Base-by-base conservation (phyloP, 441 rosid species). In the Macaranga tanarius region DNA sequence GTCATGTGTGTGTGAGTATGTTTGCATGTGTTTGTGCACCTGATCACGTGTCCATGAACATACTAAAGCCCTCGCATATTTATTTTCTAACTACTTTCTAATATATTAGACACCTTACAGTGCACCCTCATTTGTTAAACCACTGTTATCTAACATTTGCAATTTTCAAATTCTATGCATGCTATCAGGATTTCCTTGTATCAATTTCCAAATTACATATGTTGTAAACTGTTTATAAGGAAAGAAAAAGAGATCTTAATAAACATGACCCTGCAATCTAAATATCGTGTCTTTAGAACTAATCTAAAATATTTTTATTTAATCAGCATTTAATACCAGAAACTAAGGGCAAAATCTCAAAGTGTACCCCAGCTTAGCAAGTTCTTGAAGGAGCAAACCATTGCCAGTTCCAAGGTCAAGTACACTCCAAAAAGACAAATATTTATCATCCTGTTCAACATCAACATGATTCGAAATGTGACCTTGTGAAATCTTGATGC, bases 351-450 rank as follows among this genome's bases (percentile, higher is more conserved):
- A 79, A 80, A 82, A 71, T 76, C 73, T 44, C 75, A 81, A 79
- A 80, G 70, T 80, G 73, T 79, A 95, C 99, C 99, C 99, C 74
- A 82, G 91, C 83, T 92, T 95, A 79, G 95, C 86, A 82, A 95
- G 94, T 85, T 89, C 92, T 74, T 95, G 99, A 80, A 92, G 99
- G 48, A 95, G 95, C 70, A 95, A 81, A 69, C 97, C 99, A 74
- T 89, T 95, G 75, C 97, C 97, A 31, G 97, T 95, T 79, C 99
- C 99, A 74, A 95, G 77, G 73, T 95, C 99, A 78, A 95, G 99
- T 52, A 91, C 92, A 80, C 84, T 90, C 99, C 99, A 92, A 77
- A 72, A 55, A 79, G 90, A 81, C 87, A 95, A 81, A 79, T 79
- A 83, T 74, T 86, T 86, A 58, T 81, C 86, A 69, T 51, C 84